A percentile compares a stretch with the other conserved stretches of the same genome.
phyloP scores from a whole-genome alignment of 768 basidiomycete genomes.

The Tremella yokohamensis region DNA sequence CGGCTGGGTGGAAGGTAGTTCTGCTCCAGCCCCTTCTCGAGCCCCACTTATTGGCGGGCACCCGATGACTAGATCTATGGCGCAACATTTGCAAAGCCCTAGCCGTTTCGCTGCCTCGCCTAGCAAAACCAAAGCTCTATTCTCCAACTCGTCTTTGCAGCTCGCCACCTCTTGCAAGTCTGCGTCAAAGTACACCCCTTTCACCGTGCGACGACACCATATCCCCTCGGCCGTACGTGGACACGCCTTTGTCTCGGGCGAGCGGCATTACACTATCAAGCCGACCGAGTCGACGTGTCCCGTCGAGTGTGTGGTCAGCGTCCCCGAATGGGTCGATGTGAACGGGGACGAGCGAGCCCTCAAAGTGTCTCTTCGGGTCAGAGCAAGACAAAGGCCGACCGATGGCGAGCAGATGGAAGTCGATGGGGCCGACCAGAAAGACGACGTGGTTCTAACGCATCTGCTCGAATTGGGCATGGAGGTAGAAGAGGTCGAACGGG shows the following conservation, averaged over 20 bases:
- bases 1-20: slow-evolving; percentile 27
- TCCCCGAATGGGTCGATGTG: slow-evolving; percentile 47
- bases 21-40: not conserved
- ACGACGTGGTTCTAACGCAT: slow-evolving; percentile 19
- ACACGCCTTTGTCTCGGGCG: slow-evolving; percentile 1
- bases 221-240: slow-evolving; percentile 11
- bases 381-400: slow-evolving; percentile 17
- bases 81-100: not conserved
- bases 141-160: slow-evolving; percentile 4
- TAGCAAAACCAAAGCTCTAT: slow-evolving; percentile 6
- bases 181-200: slow-evolving; percentile 7
- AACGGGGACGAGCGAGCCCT: slow-evolving; percentile 32
- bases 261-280: slow-evolving; percentile 31
- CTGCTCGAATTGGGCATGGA: slow-evolving; percentile 49
- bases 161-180: slow-evolving; percentile 1
- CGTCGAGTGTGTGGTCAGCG: slow-evolving; percentile 45
- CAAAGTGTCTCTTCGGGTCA: slow-evolving; percentile 34
- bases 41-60: no score
- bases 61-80: not conserved
- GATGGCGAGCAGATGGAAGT: not conserved
- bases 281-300: slow-evolving; percentile 34
- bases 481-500: slow-evolving; percentile 45
- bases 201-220: slow-evolving; percentile 14
- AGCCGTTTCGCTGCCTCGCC: slow-evolving; percentile 8
- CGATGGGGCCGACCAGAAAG: not conserved